Evolutionary conservation across 768 basidiomycete species (phyloP), one percentile per base, ranked within the genome.

Genomic region (Lactarius sanguifluus): DNA sequence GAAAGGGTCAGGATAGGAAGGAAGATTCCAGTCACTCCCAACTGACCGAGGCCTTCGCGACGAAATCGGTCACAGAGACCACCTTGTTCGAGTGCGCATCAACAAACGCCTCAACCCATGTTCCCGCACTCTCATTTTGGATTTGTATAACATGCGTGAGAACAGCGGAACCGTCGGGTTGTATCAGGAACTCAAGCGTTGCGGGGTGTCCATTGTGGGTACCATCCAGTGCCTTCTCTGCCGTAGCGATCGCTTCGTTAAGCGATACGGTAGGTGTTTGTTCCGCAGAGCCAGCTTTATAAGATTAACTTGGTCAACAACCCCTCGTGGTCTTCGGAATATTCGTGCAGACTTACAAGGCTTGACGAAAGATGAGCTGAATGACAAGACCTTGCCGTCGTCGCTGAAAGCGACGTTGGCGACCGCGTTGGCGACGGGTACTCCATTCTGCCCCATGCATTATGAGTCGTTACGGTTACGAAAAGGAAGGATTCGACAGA

Each of bases 21-120:
- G 30, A 28, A n/a, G 0, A 34, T 34, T 8, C 1, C 34, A 34
- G 34, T 34, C 23, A 23, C 47, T 50, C 12, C 47, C 7, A 50
- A 74, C 79, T 64, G 66, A 82, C 80, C 10, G 81, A 75, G 16
- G 81, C 80, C 40, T 79, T 73, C 7, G 79, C 71, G 36, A 82
- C 83, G 74, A 84, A 86, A 72, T 87, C 83, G 38, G 81, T 81
- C 25, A 84, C 77, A 16, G 80, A 77, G 28, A 84, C 72, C 40
- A 87, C 70, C 36, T 83, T 81, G n/a, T 82, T 82, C 18, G 80
- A 76, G 67, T 82, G 81, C 6, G 83, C 85, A 69, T 86, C 85
- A 52, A 88, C 80, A 64, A 83, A 85, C 0, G 83, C 85, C 73
- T 87, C 83, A 69, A 79, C 81, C 82, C 83, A 87, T 12, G 81